These are phyloP conservation scores for Erythrobasidium hasegawianum DNA, from an alignment of 1,284 basidiomycete genomes.

Conservation along the genomic window DNA sequence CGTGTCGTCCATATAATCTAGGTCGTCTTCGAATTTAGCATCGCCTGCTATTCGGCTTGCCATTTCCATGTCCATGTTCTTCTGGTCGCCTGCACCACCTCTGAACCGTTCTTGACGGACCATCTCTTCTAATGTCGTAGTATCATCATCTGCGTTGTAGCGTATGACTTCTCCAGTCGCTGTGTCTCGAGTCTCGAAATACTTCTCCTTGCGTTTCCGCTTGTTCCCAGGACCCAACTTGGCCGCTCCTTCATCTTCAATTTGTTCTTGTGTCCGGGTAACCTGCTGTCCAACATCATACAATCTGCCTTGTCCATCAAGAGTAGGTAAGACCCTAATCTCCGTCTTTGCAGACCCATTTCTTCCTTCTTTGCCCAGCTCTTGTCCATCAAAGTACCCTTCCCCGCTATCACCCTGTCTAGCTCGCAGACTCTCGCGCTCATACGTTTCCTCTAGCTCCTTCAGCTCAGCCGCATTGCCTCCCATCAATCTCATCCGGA, in stretches of 20 bases:
- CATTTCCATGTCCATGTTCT: constrained; percentile 84
- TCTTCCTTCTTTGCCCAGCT: constrained; percentile 11
- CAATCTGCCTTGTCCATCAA: constrained; percentile 77
- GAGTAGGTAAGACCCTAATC: constrained; percentile 79
- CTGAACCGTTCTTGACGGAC: constrained; percentile 86
- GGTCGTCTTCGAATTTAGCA: constrained; percentile 76
- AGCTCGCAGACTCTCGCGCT: constrained; percentile 58
- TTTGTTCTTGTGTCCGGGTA: constrained; percentile 43
- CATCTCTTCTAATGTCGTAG: constrained; percentile 79
- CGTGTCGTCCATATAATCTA: constrained; percentile 96
- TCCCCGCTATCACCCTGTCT: constrained; percentile 47
- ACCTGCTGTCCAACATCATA: constrained; percentile 81
- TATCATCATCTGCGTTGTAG: constrained; percentile 85
- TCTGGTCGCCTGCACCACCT: constrained; percentile 82
- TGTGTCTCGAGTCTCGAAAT: constrained; percentile 83
- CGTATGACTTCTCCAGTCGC: constrained; percentile 77
- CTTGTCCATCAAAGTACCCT: constrained; percentile 48
- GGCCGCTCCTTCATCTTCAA: constrained; percentile 66
- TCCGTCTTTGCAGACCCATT: constrained; percentile 48
- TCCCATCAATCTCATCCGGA: constrained; percentile 84
- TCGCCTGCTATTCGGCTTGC: constrained; percentile 83
- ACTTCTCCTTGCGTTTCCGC: constrained; percentile 22
- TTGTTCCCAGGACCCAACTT: constrained; percentile 11
- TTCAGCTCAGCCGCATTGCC: constrained; percentile 62
- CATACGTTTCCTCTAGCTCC: constrained; percentile 76